Evolutionary conservation across 1,284 basidiomycete species (phyloP).

Genomic region (Macrocybe sp.): DNA sequence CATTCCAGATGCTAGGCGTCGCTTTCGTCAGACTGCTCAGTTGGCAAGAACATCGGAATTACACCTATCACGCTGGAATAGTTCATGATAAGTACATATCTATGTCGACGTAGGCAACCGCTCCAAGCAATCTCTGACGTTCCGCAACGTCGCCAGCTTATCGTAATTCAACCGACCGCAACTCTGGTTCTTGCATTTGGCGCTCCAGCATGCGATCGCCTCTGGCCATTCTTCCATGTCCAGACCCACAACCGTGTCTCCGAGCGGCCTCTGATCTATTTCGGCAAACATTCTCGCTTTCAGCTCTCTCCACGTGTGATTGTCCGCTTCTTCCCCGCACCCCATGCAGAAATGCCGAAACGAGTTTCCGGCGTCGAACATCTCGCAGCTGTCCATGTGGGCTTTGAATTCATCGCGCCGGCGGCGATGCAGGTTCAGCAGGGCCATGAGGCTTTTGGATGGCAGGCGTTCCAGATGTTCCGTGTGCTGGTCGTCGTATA

Average conservation of each 20-base stretch:
- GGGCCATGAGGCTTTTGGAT: constrained; percentile 23
- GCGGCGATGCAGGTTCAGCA: constrained; percentile 27
- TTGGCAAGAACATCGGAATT: no score
- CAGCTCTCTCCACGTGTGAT: constrained; percentile 31
- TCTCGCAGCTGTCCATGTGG: constrained; percentile 21
- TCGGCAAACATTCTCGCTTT: constrained; percentile 33
- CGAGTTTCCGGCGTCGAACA: constrained; percentile 27
- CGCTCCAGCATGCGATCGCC: constrained; percentile 28
- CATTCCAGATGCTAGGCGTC: no score
- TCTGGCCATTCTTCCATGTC: constrained; percentile 32
- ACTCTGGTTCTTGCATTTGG: constrained; percentile 21
- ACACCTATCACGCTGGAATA: no score
- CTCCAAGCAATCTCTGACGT: constrained; percentile 23
- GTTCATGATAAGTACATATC: no score
- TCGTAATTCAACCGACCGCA: constrained; percentile 27
- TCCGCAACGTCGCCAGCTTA: constrained; percentile 21
- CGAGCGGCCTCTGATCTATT: constrained; percentile 34
- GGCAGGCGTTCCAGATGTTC: constrained; percentile 22
- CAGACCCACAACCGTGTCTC: constrained; percentile 30
- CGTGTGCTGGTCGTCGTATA: constrained; percentile 24
- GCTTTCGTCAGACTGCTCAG: no score
- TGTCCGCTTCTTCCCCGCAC: constrained; percentile 25
- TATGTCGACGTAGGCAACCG: constrained; percentile 19
- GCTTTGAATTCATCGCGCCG: constrained; percentile 28
- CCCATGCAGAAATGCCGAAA: constrained; percentile 18